A percentile compares a stretch with the other conserved stretches of the same genome.
These are phyloP conservation scores for Fusarium chlamydosporum DNA, from an alignment of 2,329 filamentous ascomycete species.

Conservation along the genomic window DNA sequence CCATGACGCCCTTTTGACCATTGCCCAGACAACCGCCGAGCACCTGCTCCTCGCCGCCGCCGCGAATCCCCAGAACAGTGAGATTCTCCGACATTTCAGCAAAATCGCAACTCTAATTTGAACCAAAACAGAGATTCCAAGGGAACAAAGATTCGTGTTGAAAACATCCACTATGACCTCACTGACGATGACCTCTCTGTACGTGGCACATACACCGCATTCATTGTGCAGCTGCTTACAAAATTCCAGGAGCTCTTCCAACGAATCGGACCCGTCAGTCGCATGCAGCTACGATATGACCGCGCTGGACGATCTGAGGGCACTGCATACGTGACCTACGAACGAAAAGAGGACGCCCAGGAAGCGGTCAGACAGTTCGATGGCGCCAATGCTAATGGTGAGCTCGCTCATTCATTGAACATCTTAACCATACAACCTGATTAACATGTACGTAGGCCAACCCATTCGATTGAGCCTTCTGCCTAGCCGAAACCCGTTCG, in stretches of 20 bases:
- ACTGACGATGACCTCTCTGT: slow-evolving; percentile 87
- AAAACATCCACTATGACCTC: slow-evolving; percentile 93
- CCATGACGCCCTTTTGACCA: slow-evolving; percentile 43
- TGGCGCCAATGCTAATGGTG: slow-evolving; percentile 89
- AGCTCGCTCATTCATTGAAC: background rate
- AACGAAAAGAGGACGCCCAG: slow-evolving; percentile 76
- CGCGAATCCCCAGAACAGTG: slow-evolving; percentile 62
- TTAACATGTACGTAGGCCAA: slow-evolving; percentile 68
- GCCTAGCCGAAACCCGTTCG: slow-evolving; percentile 70
- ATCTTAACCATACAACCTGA: background rate
- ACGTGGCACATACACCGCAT: slow-evolving; percentile 41
- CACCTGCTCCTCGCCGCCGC: slow-evolving; percentile 59
- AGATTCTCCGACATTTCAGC: slow-evolving; percentile 3
- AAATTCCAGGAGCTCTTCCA: slow-evolving; percentile 79
- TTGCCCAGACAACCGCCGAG: slow-evolving; percentile 57
- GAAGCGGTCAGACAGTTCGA: slow-evolving; percentile 85
- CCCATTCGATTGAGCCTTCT: slow-evolving; percentile 82
- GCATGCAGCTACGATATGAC: slow-evolving; percentile 83
- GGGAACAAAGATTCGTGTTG: slow-evolving; percentile 82
- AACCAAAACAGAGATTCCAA: slow-evolving; percentile 61
- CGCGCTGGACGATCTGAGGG: slow-evolving; percentile 90
- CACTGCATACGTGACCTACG: slow-evolving; percentile 86
- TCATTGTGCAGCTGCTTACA: slow-evolving; percentile 46
- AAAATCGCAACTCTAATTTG: slow-evolving; percentile 33
- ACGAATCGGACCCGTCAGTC: slow-evolving; percentile 79